These are phyloP conservation scores for Rutstroemia sp. DNA, from an alignment of 2,329 filamentous ascomycete species.

Conservation along the genomic window DNA sequence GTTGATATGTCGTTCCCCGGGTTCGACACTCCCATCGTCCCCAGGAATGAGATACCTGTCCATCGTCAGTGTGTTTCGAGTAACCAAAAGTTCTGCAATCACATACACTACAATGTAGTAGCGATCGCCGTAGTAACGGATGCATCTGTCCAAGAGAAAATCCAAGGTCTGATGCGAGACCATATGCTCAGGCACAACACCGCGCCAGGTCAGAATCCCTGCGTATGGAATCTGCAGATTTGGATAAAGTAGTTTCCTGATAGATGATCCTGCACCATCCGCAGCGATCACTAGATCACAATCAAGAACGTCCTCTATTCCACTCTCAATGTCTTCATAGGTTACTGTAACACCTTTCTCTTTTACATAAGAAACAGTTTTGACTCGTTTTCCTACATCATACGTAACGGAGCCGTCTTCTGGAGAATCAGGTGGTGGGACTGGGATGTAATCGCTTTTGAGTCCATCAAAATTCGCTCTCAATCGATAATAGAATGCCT, in stretches of 20 bases:
- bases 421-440: neutral
- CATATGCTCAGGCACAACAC: slow-evolving; percentile 33
- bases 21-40: slow-evolving; percentile 32
- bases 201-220: slow-evolving; percentile 28
- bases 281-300: slow-evolving; percentile 15
- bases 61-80: neutral
- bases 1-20: slow-evolving; percentile 35
- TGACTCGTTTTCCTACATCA: neutral
- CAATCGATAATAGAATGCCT: slow-evolving; percentile 15
- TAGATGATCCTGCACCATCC: slow-evolving; percentile 17
- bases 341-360: neutral
- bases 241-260: slow-evolving; percentile 11
- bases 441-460: slow-evolving; percentile 3
- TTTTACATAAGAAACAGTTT: neutral
- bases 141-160: neutral
- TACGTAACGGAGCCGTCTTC: neutral
- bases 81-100: neutral
- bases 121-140: neutral
- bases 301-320: neutral
- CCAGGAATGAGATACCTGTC: slow-evolving; percentile 35
- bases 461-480: slow-evolving; percentile 18
- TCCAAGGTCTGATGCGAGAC: slow-evolving; percentile 23
- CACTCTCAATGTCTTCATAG: neutral
- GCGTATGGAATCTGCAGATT: slow-evolving; percentile 12
- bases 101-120: neutral